These are phyloP conservation scores for Phyllosticta citriasiana DNA, from an alignment of 2,329 filamentous ascomycete genomes.

Conservation along the genomic window DNA sequence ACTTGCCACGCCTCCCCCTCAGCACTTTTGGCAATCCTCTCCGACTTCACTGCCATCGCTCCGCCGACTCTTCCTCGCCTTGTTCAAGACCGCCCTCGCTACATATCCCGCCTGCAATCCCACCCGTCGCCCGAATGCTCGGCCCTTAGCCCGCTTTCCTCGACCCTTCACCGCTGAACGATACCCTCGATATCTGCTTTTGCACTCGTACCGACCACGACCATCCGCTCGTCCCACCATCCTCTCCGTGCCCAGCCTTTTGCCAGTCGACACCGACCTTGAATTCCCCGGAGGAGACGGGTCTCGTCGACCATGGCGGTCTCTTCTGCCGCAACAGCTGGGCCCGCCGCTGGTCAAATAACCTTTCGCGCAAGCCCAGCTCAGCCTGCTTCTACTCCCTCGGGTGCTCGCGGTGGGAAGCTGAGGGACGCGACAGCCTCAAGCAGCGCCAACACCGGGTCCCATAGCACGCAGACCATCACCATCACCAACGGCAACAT, in stretches of 20 bases:
- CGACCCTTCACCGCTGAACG: conserved; percentile 4
- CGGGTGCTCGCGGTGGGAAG: conserved; percentile 12
- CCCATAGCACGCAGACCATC: conserved; percentile 6
- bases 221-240: neutral
- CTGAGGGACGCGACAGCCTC: conserved; percentile 21
- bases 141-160: conserved; percentile 4
- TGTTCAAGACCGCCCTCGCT: neutral
- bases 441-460: conserved; percentile 13
- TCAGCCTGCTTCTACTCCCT: conserved; percentile 10
- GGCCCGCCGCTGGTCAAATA: conserved; percentile 19
- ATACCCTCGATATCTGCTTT: neutral
- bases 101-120: neutral
- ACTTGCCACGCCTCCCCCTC: neutral
- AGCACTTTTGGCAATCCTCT: neutral
- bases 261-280: neutral
- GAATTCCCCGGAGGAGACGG: conserved; percentile 1
- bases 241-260: neutral
- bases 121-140: conserved; percentile 7
- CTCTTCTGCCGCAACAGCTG: conserved; percentile 24
- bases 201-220: neutral
- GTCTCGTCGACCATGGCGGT: conserved; percentile 23
- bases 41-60: neutral
- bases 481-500: conserved; percentile 21
- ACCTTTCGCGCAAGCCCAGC: conserved; percentile 29
- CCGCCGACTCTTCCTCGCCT: neutral